Percentiles rank a stretch among this genome's conserved stretches.
These are phyloP conservation scores for Colletotrichum viniferum DNA, from an alignment of 2,329 filamentous ascomycete genomes.

Conservation along the genomic window DNA sequence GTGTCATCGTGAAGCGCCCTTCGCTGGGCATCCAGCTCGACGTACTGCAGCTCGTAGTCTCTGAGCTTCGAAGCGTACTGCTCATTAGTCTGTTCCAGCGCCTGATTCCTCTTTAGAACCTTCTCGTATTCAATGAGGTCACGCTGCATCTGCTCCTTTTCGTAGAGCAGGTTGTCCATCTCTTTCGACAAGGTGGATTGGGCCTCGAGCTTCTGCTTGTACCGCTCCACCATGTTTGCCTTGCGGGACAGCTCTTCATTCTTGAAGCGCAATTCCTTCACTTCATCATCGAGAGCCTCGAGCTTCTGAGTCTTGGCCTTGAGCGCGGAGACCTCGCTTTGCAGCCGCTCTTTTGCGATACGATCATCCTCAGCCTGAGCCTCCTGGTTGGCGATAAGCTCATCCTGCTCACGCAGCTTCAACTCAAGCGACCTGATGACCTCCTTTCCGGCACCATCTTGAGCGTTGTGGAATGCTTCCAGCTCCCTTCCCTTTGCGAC, in stretches of 20 bases:
- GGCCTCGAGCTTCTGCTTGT: slow-evolving; percentile 66
- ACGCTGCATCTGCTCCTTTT: slow-evolving; percentile 57
- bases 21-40: slow-evolving; percentile 44
- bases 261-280: slow-evolving; percentile 62
- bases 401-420: slow-evolving; percentile 69
- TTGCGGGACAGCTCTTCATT: slow-evolving; percentile 65
- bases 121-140: slow-evolving; percentile 41
- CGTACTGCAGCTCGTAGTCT: slow-evolving; percentile 40
- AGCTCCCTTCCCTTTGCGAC: slow-evolving; percentile 61
- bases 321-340: slow-evolving; percentile 53
- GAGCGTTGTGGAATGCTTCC: slow-evolving; percentile 52
- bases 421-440: slow-evolving; percentile 59
- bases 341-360: slow-evolving; percentile 47
- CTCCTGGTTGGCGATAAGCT: slow-evolving; percentile 74
- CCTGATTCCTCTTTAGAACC: slow-evolving; percentile 38
- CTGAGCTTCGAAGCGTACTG: slow-evolving; percentile 32
- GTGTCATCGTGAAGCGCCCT: slow-evolving; percentile 52
- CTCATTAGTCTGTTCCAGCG: slow-evolving; percentile 37
- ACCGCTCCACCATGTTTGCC: slow-evolving; percentile 66
- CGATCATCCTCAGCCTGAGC: slow-evolving; percentile 62
- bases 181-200: slow-evolving; percentile 61
- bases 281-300: slow-evolving; percentile 61
- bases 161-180: slow-evolving; percentile 58
- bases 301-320: slow-evolving; percentile 51
- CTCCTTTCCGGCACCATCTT: slow-evolving; percentile 57